Conservation (phyloP, 176 grass and related monocot genomes). For the maize (Zea mays) region Zm-B73-REFERENCE-NAM-5.0 NC_050100.1:37144501-37145000, state of each 20-base stretch:
- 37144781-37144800: no score
- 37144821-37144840: conserved; percentile 53
- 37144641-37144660: conserved; percentile 71
- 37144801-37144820: conserved; percentile 8
- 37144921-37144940: conserved; percentile 91
- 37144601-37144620: conserved; percentile 79
- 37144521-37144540: no score
- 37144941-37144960: conserved; percentile 99
- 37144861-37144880: conserved; percentile 94
- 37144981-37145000: conserved; percentile 90
- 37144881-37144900: conserved; percentile 93
- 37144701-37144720: neutral
- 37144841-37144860: conserved; percentile 87
- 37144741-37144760: neutral
- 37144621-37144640: conserved; percentile 92
- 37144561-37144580: conserved; percentile 98
- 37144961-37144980: conserved; percentile 97
- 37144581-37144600: conserved; percentile 98
- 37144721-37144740: neutral
- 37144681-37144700: neutral
- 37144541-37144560: conserved; percentile 93
- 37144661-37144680: conserved; percentile 3
- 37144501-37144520: no score
- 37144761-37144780: neutral
- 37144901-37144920: conserved; percentile 97